phyloP scores from a whole-genome alignment of 495 filamentous ascomycete genomes.

The Tuber umbilicatum region DNA sequence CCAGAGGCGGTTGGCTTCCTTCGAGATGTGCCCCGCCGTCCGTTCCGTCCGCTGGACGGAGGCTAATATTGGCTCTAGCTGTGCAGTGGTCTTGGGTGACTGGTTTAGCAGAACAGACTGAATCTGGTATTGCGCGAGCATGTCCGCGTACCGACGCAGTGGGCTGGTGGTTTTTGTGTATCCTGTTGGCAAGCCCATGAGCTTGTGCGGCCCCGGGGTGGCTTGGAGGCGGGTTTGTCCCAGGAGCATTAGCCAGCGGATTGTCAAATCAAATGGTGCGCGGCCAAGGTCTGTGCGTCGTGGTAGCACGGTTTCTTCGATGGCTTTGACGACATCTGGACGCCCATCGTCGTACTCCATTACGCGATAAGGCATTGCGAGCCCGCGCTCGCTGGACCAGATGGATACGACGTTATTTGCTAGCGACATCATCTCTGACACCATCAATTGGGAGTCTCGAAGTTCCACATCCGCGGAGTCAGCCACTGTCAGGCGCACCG shows the following conservation, averaged over 20 bases:
- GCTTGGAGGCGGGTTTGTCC: conserved; percentile 48
- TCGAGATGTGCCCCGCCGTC: conserved; percentile 43
- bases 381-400: conserved; percentile 67
- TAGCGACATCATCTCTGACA: conserved; percentile 67
- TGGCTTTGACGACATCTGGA: conserved; percentile 41
- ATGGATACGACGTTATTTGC: conserved; percentile 64
- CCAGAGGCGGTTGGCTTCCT: conserved; percentile 53
- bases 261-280: conserved; percentile 29
- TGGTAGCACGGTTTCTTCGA: conserved; percentile 42
- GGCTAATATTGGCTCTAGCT: conserved; percentile 40
- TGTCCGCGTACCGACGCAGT: conserved; percentile 72
- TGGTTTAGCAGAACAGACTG: conserved; percentile 60
- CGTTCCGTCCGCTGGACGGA: conserved; percentile 41
- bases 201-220: conserved; percentile 50
- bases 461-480: background rate
- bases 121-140: conserved; percentile 89
- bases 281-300: conserved; percentile 35
- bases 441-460: conserved; percentile 40
- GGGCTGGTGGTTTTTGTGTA: conserved; percentile 83
- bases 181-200: conserved; percentile 56
- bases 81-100: conserved; percentile 49
- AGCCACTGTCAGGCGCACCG: conserved; percentile 43
- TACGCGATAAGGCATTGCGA: conserved; percentile 72
- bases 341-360: conserved; percentile 57
- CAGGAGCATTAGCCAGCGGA: conserved; percentile 46